Conservation (phyloP, 1,284 basidiomycete species). For the Macrocybe sp. region DNA sequence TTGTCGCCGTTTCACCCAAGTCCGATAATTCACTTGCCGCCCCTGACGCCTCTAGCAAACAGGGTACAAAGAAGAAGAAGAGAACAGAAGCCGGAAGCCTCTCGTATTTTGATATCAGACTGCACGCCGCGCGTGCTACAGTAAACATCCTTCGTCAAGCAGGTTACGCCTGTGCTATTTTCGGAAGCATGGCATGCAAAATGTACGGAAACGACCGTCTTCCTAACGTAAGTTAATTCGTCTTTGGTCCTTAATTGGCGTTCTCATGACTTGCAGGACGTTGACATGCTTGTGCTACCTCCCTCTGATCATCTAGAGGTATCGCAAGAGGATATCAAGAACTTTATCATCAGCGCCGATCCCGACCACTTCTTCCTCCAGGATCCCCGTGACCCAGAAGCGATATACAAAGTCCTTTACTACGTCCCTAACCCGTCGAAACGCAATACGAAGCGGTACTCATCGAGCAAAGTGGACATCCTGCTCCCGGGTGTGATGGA, state of each 20-base stretch:
- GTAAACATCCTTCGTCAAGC: neutral
- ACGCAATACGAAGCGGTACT: slow-evolving; percentile 11
- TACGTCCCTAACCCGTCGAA: slow-evolving; percentile 13
- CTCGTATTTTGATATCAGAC: neutral
- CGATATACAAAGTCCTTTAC: slow-evolving; percentile 22
- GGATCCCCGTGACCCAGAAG: slow-evolving; percentile 18
- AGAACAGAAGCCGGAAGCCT: neutral
- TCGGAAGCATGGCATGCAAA: slow-evolving; percentile 32
- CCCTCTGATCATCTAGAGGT: slow-evolving; percentile 3
- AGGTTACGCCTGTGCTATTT: slow-evolving; percentile 15
- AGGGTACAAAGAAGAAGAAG: neutral
- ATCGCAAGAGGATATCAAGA: slow-evolving; percentile 18
- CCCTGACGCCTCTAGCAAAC: too few relatives aligned
- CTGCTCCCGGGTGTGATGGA: slow-evolving; percentile 23
- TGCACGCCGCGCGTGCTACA: neutral
- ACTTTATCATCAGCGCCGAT: slow-evolving; percentile 13
- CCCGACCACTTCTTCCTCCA: slow-evolving; percentile 19
- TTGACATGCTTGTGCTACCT: slow-evolving; percentile 31
- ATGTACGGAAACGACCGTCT: slow-evolving; percentile 29
- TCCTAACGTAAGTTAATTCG: slow-evolving; percentile 24
- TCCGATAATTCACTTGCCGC: too few relatives aligned
- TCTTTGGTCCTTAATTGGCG: neutral
- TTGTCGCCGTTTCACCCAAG: too few relatives aligned
- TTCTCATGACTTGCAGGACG: slow-evolving; percentile 22
- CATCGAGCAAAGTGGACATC: slow-evolving; percentile 25